Evolutionary conservation across 2,329 filamentous ascomycete genomes (phyloP).

Genomic region (Talaromyces funiculosus): DNA sequence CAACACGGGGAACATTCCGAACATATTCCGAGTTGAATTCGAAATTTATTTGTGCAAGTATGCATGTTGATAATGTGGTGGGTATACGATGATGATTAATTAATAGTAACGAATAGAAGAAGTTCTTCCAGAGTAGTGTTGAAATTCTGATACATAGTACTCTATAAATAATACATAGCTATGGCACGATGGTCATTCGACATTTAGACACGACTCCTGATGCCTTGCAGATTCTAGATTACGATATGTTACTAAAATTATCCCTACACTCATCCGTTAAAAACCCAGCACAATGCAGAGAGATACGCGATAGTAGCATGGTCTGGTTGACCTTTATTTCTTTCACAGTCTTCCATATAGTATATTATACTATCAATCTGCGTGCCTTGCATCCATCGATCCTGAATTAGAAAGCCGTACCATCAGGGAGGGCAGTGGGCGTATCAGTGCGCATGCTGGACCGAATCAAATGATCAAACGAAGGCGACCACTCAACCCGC

Average conservation of each 20-base stretch:
- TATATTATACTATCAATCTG: not conserved
- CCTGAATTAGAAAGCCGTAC: not conserved
- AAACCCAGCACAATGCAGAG: too few relatives aligned
- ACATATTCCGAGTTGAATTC: too few relatives aligned
- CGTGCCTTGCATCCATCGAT: not conserved
- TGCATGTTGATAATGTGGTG: not conserved
- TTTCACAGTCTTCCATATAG: not conserved
- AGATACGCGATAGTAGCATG: too few relatives aligned
- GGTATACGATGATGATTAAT: not conserved
- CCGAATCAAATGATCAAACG: constrained; percentile 31
- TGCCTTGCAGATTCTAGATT: too few relatives aligned
- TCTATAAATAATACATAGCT: too few relatives aligned
- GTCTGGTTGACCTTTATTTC: too few relatives aligned
- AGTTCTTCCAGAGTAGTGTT: too few relatives aligned
- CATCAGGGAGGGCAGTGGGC: not conserved
- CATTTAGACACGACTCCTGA: too few relatives aligned
- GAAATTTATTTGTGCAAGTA: not conserved
- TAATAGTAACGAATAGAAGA: not conserved
- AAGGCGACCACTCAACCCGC: constrained; percentile 36
- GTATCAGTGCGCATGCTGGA: constrained; percentile 17
- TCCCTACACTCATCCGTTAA: too few relatives aligned
- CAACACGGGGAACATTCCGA: not conserved
- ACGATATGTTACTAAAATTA: too few relatives aligned
- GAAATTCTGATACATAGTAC: too few relatives aligned
- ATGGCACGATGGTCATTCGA: too few relatives aligned